Evolutionary conservation across 805 yeast genomes (phyloP), one percentile per base, ranked within the genome.

Genomic region (Metschnikowia borealis): DNA sequence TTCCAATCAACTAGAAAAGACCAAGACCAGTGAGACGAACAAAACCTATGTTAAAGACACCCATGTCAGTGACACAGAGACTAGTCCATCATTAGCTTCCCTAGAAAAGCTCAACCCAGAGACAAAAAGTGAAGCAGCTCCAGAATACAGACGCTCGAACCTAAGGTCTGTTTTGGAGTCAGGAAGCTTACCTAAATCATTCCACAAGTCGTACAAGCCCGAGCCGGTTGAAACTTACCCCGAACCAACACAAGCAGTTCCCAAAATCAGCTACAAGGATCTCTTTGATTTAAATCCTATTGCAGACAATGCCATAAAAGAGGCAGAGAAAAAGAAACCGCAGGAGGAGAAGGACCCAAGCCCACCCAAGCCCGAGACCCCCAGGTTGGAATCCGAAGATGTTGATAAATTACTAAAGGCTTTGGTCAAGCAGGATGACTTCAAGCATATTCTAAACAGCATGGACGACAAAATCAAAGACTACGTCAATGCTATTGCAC

Each of bases 181-280:
- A 10, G 33, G 10, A 6, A 15, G 36, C 11, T 26, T 44, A 14
- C 39, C 46, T 6, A 35, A 15, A 15, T 35, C 46, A 5, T 44
- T 44, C 40, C 39, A 23, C 23, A 34, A 35, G n/a, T 21, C 26
- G 5, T 13, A 23, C 14, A 35, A 36, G 20, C 39, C 39, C 10
- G 39, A 34, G 34, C 39, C 38, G 8, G 6, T 21, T 3, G 23
- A 15, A 2, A 15, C 6, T 5, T 44, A 44, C 14, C 46, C 46
- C 17, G 46, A 44, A 31, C 46, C 46, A 15, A 21, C 38, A 18
- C 33, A 15, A 13, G 39, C 26, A 17, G 46, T 35, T 15, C 14
- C 46, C 40, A 44, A 44, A 23, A 44, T 44, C 46, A 44, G 40
- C 34, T 44, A 44, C 34, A 44, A 44, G 18, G 29, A 44, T 20